Evolutionary conservation across 441 rosid genomes (phyloP), one percentile per base, ranked within the genome.

Genomic region (Gossypium davidsonii): DNA sequence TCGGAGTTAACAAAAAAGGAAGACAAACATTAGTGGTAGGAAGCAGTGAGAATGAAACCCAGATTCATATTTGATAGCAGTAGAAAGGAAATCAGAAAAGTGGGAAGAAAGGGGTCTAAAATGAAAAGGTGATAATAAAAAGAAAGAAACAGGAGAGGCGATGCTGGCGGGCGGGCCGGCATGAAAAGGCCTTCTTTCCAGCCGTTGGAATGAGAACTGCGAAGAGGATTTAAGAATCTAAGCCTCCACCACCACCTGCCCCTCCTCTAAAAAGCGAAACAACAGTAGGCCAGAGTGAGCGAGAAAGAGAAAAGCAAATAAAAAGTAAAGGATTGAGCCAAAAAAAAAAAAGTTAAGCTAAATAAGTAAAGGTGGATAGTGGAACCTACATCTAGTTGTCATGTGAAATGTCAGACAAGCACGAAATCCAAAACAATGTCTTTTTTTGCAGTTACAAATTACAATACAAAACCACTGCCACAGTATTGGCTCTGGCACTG

Each of bases 391-490:
- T 55, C 26, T 20, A 62, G 49, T 15, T 15, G 67, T 17, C 67
- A 59, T 59, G 64, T 59, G 64, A 26, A 26, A 4, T 9, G 67
- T 34, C 67, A 62, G 68, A 63, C 25, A 37, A 3, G 51, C 68
- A 63, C 49, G 14, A 63, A 17, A 63, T 37, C 51, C 48, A 34
- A 63, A 63, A 39, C 25, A 3, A 26, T 37, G 14, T 34, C 3
- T 28, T 21, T 18, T 25, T 61, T 31, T 61, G 46, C 46, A 2
- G 66, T 31, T 61, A n/a, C 46, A 52, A 5, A 52, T 52, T 6
- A 52, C 3, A 52, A 15, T 52, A 15, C 57, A 31, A 60, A 5
- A 60, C 9, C 61, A 56, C 18, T 28, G 44, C 65, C 4, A 60
- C 18, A n/a, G 18, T 14, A 12, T 6, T 28, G 65, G 65, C 11